Percentiles rank a stretch among this genome's conserved stretches.
phyloP scores from a whole-genome alignment of 2,329 filamentous ascomycete species.

The Colletotrichum lentis region DNA sequence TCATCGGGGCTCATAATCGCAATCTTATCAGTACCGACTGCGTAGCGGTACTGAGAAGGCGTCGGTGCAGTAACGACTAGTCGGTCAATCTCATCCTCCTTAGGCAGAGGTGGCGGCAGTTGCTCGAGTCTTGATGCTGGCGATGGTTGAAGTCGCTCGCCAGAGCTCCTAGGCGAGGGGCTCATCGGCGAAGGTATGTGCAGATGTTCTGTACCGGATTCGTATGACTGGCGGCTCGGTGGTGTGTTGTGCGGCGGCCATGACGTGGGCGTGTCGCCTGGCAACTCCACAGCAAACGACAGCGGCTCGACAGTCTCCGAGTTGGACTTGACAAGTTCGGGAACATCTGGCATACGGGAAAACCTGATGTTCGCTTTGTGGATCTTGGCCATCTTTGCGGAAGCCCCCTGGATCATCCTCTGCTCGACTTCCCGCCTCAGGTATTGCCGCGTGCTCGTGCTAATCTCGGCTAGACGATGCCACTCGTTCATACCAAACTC shows the following conservation, averaged over 20 bases:
- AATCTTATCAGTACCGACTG: conserved; percentile 73
- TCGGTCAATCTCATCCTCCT: conserved; percentile 59
- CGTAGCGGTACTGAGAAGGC: conserved; percentile 65
- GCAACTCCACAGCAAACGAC: conserved; percentile 66
- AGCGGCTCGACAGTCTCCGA: conserved; percentile 57
- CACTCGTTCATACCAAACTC: conserved; percentile 99
- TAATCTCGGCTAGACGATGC: conserved; percentile 93
- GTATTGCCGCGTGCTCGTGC: conserved; percentile 87
- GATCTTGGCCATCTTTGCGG: conserved; percentile 84
- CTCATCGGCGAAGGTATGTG: conserved; percentile 48
- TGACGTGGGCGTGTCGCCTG: conserved; percentile 59
- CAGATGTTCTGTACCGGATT: conserved; percentile 62
- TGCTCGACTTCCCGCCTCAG: conserved; percentile 78
- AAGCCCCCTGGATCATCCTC: conserved; percentile 76
- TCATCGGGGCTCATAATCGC: conserved; percentile 69
- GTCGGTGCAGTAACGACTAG: conserved; percentile 66
- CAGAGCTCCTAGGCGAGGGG: conserved; percentile 61
- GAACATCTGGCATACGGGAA: conserved; percentile 58
- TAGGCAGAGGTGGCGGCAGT: conserved; percentile 45
- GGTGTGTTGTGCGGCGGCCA: conserved; percentile 49
- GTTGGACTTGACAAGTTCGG: conserved; percentile 54
- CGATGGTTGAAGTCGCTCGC: conserved; percentile 53
- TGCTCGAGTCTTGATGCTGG: conserved; percentile 44
- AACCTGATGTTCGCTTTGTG: conserved; percentile 76
- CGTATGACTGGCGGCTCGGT: conserved; percentile 62